Evolutionary conservation across 1,139 yeast species (phyloP).

Genomic region (Magnusiomyces magnusii): DNA sequence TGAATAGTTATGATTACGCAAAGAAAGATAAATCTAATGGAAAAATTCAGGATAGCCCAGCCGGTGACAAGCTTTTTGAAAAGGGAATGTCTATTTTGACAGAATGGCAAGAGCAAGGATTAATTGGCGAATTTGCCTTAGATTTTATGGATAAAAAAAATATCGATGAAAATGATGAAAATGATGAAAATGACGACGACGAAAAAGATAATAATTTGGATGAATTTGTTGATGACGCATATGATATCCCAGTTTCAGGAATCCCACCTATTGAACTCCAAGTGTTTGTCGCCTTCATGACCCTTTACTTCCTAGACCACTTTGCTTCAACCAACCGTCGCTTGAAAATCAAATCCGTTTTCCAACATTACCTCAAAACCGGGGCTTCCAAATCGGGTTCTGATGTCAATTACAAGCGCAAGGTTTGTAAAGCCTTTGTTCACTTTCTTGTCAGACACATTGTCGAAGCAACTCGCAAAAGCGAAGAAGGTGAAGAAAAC

Average conservation of each 20-base stretch:
- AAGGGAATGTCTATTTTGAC: constrained; percentile 11
- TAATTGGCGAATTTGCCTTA: constrained; percentile 9
- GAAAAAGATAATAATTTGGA: constrained; percentile 12
- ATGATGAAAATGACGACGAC: not conserved
- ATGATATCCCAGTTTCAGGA: constrained; percentile 27
- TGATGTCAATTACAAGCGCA: not conserved
- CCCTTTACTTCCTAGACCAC: constrained; percentile 2
- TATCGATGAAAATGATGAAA: not conserved
- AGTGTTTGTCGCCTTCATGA: constrained; percentile 11
- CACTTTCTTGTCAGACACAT: constrained; percentile 19
- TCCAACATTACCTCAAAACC: constrained; percentile 13
- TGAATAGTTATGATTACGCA: not conserved
- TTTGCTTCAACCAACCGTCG: constrained; percentile 8
- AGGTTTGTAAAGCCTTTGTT: constrained; percentile 17
- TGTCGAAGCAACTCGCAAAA: constrained; percentile 3
- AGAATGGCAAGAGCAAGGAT: constrained; percentile 10
- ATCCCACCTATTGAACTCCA: constrained; percentile 21
- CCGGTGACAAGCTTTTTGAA: constrained; percentile 18
- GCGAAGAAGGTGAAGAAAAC: no score
- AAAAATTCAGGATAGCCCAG: not conserved
- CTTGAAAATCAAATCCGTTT: constrained; percentile 11
- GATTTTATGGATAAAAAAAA: not conserved
- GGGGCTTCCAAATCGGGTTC: constrained; percentile 8
- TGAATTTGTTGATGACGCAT: constrained; percentile 30
- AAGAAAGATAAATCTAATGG: constrained; percentile 6